Percentiles rank a stretch among this genome's conserved stretches.
phyloP scores from a whole-genome alignment of 1,139 yeast genomes.

The Candida frijolesensis region DNA sequence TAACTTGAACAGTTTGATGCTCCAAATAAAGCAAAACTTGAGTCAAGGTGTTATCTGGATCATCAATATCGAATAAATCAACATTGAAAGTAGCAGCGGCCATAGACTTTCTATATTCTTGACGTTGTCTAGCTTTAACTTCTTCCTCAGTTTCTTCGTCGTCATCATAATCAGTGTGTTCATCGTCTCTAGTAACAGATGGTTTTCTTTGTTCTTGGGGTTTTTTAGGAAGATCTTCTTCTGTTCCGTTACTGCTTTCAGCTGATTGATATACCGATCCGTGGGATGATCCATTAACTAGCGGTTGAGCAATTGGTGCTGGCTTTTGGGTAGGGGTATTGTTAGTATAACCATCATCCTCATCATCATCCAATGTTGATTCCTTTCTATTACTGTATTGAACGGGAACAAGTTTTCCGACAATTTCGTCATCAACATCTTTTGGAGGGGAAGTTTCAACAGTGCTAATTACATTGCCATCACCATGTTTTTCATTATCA shows the following conservation, averaged over 20 bases:
- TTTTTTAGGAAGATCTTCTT: not conserved
- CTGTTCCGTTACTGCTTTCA: not conserved
- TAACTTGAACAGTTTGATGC: conserved; percentile 91
- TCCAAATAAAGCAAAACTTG: conserved; percentile 86
- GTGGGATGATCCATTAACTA: not conserved
- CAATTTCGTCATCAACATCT: conserved; percentile 21
- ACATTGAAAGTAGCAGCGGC: conserved; percentile 65
- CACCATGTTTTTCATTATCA: conserved; percentile 20
- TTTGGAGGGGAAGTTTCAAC: conserved; percentile 38
- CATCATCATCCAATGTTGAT: not conserved
- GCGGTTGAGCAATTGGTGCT: not conserved
- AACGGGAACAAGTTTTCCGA: conserved; percentile 15
- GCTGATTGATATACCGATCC: conserved; percentile 5
- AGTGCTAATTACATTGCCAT: conserved; percentile 15
- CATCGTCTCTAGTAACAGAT: conserved; percentile 7
- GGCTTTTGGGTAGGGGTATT: not conserved
- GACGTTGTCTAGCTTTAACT: conserved; percentile 44
- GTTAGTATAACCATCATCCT: not conserved
- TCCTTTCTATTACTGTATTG: conserved; percentile 2
- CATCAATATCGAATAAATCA: conserved; percentile 73
- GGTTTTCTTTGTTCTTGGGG: not conserved
- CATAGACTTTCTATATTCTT: conserved; percentile 52
- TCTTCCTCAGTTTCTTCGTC: conserved; percentile 26
- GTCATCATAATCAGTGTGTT: conserved; percentile 19
- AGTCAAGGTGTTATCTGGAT: conserved; percentile 85